Evolutionary conservation across 495 filamentous ascomycete species (phyloP), one percentile per base, ranked within the genome.

Genomic region (Trichoderma virens): DNA sequence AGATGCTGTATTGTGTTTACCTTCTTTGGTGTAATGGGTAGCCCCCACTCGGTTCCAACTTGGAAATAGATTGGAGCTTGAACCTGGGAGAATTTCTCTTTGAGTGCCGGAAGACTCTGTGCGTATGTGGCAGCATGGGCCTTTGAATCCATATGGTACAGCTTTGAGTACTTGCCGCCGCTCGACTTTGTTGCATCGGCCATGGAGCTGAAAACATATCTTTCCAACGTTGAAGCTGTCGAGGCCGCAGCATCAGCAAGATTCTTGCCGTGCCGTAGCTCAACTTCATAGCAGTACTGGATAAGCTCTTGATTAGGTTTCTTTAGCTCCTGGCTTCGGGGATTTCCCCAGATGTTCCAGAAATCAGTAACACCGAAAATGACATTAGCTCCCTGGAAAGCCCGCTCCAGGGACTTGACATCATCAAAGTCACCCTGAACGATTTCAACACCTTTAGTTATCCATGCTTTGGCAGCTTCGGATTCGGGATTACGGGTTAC

Each of bases 341-440:
- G 64, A 67, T 71, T 67, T 71, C 72, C 20, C 43, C 43, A 47
- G 2, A 47, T 47, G 47, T 79, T 77, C 76, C 77, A 84, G 70
- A 79, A 85, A 63, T 83, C 74, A 8, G 81, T 84, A 56, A 80
- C 76, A 70, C 70, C 72, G 74, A 80, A 82, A 66, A 83, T 81
- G 62, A 77, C 61, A 67, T 72, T 79, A 32, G 80, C 77, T 62
- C 75, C 77, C 8, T 56, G 16, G 68, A 83, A 80, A 28, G 78
- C 81, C 20, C 66, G 25, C 56, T 72, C 64, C 14, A 84, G 74
- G 30, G 69, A 70, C 16, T 70, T 64, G 28, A 71, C 62, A 34
- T 82, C 73, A 59, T 81, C 67, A 27, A 83, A 67, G 11, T 83
- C 74, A 30, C 75, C 79, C 25, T 59, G 35, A 5, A 82, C 73